Conservation (phyloP, 1,139 yeast species). For the Geotrichum klebahnii region DNA sequence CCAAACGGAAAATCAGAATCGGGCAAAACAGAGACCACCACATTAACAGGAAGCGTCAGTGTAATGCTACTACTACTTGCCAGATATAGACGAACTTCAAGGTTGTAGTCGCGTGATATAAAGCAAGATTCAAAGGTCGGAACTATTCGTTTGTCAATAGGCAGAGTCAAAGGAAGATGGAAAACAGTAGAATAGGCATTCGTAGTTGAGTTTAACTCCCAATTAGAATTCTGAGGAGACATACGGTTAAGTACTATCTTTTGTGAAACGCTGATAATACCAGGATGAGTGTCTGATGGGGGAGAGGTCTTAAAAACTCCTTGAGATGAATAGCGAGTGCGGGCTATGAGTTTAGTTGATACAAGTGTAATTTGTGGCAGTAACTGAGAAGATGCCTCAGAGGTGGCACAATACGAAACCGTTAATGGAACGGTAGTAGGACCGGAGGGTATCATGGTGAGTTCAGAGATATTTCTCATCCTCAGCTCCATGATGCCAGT, state of each 20-base stretch:
- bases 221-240: not conserved
- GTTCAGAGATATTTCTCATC: not conserved
- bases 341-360: not conserved
- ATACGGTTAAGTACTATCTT: not conserved
- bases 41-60: not conserved
- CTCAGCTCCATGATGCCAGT: not conserved
- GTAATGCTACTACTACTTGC: not conserved
- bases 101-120: not conserved
- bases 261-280: not conserved
- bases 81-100: not conserved
- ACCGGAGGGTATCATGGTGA: not conserved
- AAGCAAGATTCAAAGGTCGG: conserved; percentile 5
- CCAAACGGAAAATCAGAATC: too few species aligned
- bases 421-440: not conserved
- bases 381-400: not conserved
- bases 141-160: not conserved
- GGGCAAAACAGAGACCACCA: too few species aligned
- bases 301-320: not conserved
- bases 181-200: not conserved
- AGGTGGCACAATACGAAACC: not conserved
- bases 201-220: not conserved
- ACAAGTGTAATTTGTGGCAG: not conserved
- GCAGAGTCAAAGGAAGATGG: not conserved
- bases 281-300: not conserved
- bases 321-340: not conserved